Conservation (phyloP, 2,329 filamentous ascomycete genomes). For the Pseudovirgaria hyperparasitica region DNA sequence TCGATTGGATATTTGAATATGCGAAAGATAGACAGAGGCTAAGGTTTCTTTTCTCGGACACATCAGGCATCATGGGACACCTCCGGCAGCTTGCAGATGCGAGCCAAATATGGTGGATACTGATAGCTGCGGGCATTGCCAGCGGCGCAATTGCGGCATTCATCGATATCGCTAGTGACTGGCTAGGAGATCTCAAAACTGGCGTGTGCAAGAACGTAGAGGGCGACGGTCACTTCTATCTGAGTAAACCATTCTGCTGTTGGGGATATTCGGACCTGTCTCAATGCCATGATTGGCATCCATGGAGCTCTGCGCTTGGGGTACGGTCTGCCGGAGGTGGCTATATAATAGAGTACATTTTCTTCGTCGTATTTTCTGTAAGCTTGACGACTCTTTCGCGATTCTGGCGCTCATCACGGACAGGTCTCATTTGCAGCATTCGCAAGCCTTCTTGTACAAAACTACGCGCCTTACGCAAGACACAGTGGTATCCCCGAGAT, state of each 20-base stretch:
- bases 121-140: conserved; percentile 73
- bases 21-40: conserved; percentile 86
- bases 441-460: conserved; percentile 67
- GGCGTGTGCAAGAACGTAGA: conserved; percentile 69
- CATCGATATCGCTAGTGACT: conserved; percentile 84
- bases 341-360: conserved; percentile 77
- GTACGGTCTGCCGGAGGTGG: conserved; percentile 52
- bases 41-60: conserved; percentile 58
- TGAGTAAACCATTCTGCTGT: conserved; percentile 88
- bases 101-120: conserved; percentile 82
- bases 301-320: conserved; percentile 68
- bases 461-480: conserved; percentile 77
- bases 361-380: conserved; percentile 78
- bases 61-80: conserved; percentile 60
- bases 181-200: conserved; percentile 84
- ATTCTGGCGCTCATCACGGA: too few relatives aligned
- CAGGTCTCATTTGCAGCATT: conserved; percentile 65
- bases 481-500: conserved; percentile 97
- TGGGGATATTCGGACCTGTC: conserved; percentile 65
- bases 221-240: conserved; percentile 77
- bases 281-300: conserved; percentile 75
- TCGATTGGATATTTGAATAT: conserved; percentile 99
- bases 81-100: conserved; percentile 63
- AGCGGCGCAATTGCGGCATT: conserved; percentile 75
- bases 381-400: conserved; percentile 15